Conservation (phyloP, 23 red algal species). For the Gracilaria vermiculophylla region DNA sequence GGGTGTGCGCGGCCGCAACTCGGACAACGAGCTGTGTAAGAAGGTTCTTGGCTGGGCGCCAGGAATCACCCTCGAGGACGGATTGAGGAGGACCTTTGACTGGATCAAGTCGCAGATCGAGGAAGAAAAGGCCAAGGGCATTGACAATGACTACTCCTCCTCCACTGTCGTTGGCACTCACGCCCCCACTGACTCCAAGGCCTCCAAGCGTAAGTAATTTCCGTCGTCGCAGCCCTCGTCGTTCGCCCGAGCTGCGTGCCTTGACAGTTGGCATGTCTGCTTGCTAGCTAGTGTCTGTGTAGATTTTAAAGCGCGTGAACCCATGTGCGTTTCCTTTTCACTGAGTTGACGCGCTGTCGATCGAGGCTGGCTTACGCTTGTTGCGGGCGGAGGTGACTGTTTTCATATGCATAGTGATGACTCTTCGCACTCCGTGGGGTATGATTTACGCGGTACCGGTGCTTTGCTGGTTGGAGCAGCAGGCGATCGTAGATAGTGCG, state of each 20-base stretch:
- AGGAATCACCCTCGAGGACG: constrained; percentile 81
- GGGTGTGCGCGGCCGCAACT: constrained; percentile 98
- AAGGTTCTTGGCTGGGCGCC: constrained; percentile 99
- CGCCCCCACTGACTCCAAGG: constrained; percentile 97
- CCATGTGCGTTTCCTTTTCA: neutral
- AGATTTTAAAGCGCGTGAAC: neutral
- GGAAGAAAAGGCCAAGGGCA: constrained; percentile 77
- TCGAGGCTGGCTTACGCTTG: neutral
- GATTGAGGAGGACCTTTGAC: constrained; percentile 90
- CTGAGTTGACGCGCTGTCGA: no score
- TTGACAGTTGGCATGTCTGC: neutral
- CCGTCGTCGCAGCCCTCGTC: neutral
- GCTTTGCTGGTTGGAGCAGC: neutral
- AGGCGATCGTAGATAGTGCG: neutral
- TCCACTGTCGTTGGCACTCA: constrained; percentile 96
- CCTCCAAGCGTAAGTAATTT: constrained; percentile 92
- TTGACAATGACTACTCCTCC: constrained; percentile 79
- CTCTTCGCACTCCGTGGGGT: neutral
- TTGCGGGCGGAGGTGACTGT: neutral
- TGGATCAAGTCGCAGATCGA: constrained; percentile 99
- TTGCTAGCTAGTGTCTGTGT: neutral
- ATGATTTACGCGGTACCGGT: neutral
- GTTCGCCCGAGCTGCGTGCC: neutral
- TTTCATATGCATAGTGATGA: neutral
- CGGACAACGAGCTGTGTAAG: constrained; percentile 88